phyloP scores from a whole-genome alignment of 306 rosid genomes.

The Cucurbita argyrosperma region DNA sequence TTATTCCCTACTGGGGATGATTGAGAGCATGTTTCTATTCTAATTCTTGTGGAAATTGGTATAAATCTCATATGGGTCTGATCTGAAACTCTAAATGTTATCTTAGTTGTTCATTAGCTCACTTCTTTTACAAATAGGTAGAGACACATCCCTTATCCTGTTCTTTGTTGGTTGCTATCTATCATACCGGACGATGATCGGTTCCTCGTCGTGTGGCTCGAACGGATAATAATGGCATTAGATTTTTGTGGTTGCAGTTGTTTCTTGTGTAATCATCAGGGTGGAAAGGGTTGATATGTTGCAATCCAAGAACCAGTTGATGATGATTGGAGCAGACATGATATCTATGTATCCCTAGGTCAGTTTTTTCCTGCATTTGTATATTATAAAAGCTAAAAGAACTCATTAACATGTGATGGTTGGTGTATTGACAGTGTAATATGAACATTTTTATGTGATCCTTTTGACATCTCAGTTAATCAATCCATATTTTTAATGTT shows the following conservation, averaged over 20 bases:
- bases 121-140: not conserved
- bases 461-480: not conserved
- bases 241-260: slow-evolving; percentile 2
- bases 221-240: not conserved
- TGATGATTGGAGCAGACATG: not conserved
- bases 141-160: not conserved
- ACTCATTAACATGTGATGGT: slow-evolving; percentile 1
- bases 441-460: slow-evolving; percentile 4
- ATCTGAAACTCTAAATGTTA: not conserved
- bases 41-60: not conserved
- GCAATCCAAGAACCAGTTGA: too few relatives aligned
- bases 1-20: slow-evolving; percentile 87
- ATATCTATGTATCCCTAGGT: not conserved
- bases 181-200: not conserved
- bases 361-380: slow-evolving; percentile 8
- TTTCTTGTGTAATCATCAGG: too few relatives aligned
- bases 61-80: not conserved
- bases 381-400: not conserved
- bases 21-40: slow-evolving; percentile 31
- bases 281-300: too few relatives aligned
- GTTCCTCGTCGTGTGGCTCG: not conserved
- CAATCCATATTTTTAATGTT: not conserved
- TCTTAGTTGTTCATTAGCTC: not conserved
- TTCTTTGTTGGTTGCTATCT: not conserved
- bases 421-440: not conserved